Conservation (phyloP, 108 stramenopile species). For the Cyclotella sp. region DNA sequence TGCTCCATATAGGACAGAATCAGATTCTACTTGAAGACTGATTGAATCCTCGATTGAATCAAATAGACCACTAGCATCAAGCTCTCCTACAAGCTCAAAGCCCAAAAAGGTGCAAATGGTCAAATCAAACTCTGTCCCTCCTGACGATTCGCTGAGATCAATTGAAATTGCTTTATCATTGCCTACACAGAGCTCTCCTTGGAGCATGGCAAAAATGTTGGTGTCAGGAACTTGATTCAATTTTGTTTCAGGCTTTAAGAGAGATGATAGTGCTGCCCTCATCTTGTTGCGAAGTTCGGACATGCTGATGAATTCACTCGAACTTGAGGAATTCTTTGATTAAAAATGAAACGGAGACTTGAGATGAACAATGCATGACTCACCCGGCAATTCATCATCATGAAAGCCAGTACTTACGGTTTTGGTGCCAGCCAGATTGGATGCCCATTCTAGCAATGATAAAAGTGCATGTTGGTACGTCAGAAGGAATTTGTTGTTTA, state of each 20-base stretch:
- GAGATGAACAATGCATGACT: too few relatives aligned
- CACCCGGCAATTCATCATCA: too few relatives aligned
- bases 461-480: background rate
- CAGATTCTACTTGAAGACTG: slow-evolving; percentile 1
- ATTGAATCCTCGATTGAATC: slow-evolving; percentile 18
- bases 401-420: too few relatives aligned
- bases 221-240: background rate
- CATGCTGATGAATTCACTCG: slow-evolving; percentile 13
- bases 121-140: background rate
- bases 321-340: background rate
- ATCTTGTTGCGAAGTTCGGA: slow-evolving; percentile 22
- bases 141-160: background rate
- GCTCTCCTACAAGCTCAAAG: slow-evolving; percentile 22
- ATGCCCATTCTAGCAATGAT: slow-evolving; percentile 11
- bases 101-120: slow-evolving; percentile 34
- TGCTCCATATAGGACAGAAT: background rate
- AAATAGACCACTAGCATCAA: slow-evolving; percentile 16
- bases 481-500: too few relatives aligned
- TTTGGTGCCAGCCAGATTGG: slow-evolving; percentile 7
- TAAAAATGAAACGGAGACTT: background rate
- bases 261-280: slow-evolving; percentile 7
- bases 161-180: slow-evolving; percentile 3
- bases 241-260: slow-evolving; percentile 12
- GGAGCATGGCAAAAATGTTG: background rate
- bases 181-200: background rate